Evolutionary conservation across 148 eudicot species (phyloP), one percentile per base, ranked within the genome.

Genomic region (Hydrangea macrophylla): DNA sequence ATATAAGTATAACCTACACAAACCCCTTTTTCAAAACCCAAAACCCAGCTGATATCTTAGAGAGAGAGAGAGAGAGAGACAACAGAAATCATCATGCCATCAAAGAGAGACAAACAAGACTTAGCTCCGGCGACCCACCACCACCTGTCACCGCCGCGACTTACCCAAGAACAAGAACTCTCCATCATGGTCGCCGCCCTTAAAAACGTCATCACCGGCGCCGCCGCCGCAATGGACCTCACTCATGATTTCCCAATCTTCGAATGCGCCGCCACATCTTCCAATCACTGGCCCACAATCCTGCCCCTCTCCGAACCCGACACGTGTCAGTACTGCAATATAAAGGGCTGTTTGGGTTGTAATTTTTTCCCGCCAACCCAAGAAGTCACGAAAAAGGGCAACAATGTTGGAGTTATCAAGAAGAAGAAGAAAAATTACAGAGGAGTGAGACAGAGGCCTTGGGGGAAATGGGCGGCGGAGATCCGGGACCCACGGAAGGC

Each of bases 331-430:
- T 20, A 62, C 2, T 77, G 80, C 42, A 33, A 27, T 12, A 67
- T 72, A 2, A 57, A n/a, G n/a, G n/a, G n/a, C n/a, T n/a, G n/a
- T n/a, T n/a, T n/a, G n/a, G n/a, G n/a, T n/a, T n/a, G n/a, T 58
- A 64, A 67, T 44, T 72, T 55, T 30, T 77, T 63, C 40, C 68
- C 17, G 1, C 63, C 40, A 9, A n/a, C n/a, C n/a, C n/a, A n/a
- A n/a, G n/a, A 65, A 26, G 45, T 73, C 76, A 73, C 76, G 81
- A 7, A 77, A 77, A 58, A 73, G 81, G 81, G 81, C 81, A 7
- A 73, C 81, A n/a, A n/a, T n/a, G n/a, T n/a, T n/a, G n/a, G n/a
- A n/a, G n/a, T n/a, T n/a, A n/a, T n/a, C n/a, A n/a, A n/a, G n/a
- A n/a, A n/a, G n/a, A n/a, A n/a, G n/a, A n/a, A n/a, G n/a, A 77